Base-by-base conservation (phyloP, 192 early-diverging fungal species). In the Phlyctochytrium arcticum region DNA sequence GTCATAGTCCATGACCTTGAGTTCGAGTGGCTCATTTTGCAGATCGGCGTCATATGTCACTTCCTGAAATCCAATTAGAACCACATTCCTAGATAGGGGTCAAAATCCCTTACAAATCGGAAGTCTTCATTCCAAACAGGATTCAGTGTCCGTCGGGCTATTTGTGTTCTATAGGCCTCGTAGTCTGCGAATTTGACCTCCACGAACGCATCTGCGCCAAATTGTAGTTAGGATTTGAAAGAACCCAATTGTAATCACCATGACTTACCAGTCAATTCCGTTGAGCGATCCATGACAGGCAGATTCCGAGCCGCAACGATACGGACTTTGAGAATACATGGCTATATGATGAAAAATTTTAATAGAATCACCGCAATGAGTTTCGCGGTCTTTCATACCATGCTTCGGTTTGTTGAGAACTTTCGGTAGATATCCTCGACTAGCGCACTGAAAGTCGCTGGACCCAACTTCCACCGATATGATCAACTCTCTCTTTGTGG, bases 121-220 rank as follows among this genome's bases (percentile, higher is more conserved):
- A 90, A 90, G 56, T 89, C 87, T 63, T 91, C 86, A 48, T 91
- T 90, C 90, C 90, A 92, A 7, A 88, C 75, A 0, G 90, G 90
- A 67, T 90, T 87, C 37, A 92, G 78, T 26, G 89, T 92, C 31
- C 84, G 80, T 23, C 83, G 76, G 21, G 76, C 79, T 35, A 88
- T 88, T 35, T 82, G 71, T 5, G 88, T 91, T 24, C 83, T 71
- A 30, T 81, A 65, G 4, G 74, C 71, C 32, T 92, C 88, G 62
- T 85, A 84, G 62, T 89, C 85, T 7, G 82, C 85, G 62, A 91
- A 90, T 60, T 80, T 80, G 36, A 89, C 77, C 60, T 92, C 90
- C 19, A 90, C 90, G 51, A 88, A 92, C n/a, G 90, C 90, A 68
- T 92, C 90, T 75, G 50, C 19, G 7, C 36, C 5, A 36, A 19